phyloP scores from a whole-genome alignment of 2,329 filamentous ascomycete genomes.

The Fusarium siculi region DNA sequence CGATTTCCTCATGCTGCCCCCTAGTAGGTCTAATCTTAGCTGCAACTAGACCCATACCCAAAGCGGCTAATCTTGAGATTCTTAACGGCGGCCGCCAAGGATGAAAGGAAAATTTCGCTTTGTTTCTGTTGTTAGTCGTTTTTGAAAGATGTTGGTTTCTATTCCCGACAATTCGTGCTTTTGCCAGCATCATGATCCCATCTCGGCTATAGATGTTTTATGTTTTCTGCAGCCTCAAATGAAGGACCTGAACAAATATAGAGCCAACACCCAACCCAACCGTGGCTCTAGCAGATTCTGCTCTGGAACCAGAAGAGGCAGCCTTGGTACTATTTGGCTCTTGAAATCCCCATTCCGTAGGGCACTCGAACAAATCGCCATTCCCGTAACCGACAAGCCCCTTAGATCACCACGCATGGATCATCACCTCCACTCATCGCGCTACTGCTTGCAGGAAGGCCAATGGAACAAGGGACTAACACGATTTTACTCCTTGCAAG shows the following conservation, averaged over 20 bases:
- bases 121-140: neutral
- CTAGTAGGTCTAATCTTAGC: conserved; percentile 22
- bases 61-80: conserved; percentile 12
- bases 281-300: neutral
- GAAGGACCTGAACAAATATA: neutral
- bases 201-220: conserved; percentile 15
- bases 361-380: neutral
- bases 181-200: neutral
- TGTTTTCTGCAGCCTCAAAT: neutral
- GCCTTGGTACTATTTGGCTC: neutral
- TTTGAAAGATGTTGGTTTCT: conserved; percentile 6
- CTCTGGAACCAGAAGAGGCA: neutral
- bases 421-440: conserved; percentile 4
- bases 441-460: neutral
- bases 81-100: conserved; percentile 7
- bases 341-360: neutral
- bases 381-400: conserved; percentile 22
- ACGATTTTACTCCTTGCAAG: conserved; percentile 10
- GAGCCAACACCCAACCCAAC: neutral
- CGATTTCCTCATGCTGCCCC: conserved; percentile 27
- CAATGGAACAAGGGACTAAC: conserved; percentile 23
- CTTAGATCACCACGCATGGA: conserved; percentile 19
- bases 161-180: neutral
- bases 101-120: conserved; percentile 8
- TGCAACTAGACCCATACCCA: conserved; percentile 22